These are phyloP conservation scores for Datura wrightii DNA, from an alignment of 257 asterid genomes.

Conservation along the genomic window DNA sequence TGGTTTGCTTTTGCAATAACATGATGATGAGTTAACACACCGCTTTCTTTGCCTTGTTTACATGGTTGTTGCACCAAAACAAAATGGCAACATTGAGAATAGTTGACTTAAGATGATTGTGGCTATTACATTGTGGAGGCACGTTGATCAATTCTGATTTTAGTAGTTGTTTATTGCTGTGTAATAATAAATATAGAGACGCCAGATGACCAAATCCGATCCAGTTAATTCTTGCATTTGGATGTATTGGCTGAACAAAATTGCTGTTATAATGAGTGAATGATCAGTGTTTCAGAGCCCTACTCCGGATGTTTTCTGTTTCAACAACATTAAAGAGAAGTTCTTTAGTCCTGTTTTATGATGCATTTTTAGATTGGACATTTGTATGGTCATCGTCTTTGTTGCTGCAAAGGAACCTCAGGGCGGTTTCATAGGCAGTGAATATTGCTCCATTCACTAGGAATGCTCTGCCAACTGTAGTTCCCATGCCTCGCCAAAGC, in stretches of 20 bases:
- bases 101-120: neutral
- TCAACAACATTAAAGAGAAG: neutral
- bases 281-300: conserved; percentile 21
- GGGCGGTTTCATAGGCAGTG: conserved; percentile 72
- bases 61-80: conserved; percentile 6
- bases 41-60: neutral
- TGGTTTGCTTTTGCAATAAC: conserved; percentile 28
- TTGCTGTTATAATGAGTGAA: neutral
- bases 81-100: neutral
- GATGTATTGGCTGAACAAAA: neutral
- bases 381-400: conserved; percentile 35
- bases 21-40: conserved; percentile 25
- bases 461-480: conserved; percentile 72
- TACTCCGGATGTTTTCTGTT: neutral
- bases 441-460: conserved; percentile 72
- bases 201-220: neutral
- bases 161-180: neutral
- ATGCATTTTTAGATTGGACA: conserved; percentile 41
- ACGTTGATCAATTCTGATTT: neutral
- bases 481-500: conserved; percentile 82
- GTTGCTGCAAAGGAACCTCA: conserved; percentile 49
- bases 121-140: neutral
- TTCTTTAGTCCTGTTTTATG: conserved; percentile 23
- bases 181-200: neutral
- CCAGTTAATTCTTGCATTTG: neutral